Base-by-base conservation (phyloP, 805 yeast species). In the Hanseniaspora lindneri region DNA sequence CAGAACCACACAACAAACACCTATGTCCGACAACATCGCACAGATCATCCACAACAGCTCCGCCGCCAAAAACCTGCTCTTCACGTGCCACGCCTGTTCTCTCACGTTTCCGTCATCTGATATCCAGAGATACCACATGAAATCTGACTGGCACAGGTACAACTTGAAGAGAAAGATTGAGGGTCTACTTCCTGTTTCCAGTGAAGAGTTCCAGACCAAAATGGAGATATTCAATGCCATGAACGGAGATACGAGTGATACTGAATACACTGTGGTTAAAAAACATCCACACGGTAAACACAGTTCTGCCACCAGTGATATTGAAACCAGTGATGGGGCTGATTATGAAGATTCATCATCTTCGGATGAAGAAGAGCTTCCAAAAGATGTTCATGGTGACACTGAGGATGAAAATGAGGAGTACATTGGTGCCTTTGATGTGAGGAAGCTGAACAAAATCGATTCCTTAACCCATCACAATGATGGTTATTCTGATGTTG, bases 141-240 rank as follows among this genome's bases (percentile, higher is more conserved):
- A 84, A 61, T 80, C 95, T 2, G 98, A 92, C 50, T 92, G 98
- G 98, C 98, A 92, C 61, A 74, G 98, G 54, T 92, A 92, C 65
- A 92, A 92, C 60, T 72, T 92, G 59, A 92, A 92, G 61, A 77
- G 98, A 66, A 75, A 95, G 58, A 95, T 92, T 28, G 95, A 96
- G 1, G 74, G 74, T 27, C 66, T 87, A 51, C 80, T 88, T 6
- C 80, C 94, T 1, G 76, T 87, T 27, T 66, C 79, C 17, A 76
- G 85, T 2, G 82, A 68, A 52, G 62, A 62, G 29, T 66, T 63
- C 57, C 55, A 69, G 66, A 51, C 54, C 62, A 21, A 69, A 65
- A 50, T 55, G 63, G 14, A 64, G 68, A 1, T 60, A 61, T 47
- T 57, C 52, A 42, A 68, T 62, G 40, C 61, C 58, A 42, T 53